Percentiles rank a stretch among this genome's conserved stretches.
phyloP scores from a whole-genome alignment of 2,329 filamentous ascomycete genomes.

The Annulohypoxylon truncatum region DNA sequence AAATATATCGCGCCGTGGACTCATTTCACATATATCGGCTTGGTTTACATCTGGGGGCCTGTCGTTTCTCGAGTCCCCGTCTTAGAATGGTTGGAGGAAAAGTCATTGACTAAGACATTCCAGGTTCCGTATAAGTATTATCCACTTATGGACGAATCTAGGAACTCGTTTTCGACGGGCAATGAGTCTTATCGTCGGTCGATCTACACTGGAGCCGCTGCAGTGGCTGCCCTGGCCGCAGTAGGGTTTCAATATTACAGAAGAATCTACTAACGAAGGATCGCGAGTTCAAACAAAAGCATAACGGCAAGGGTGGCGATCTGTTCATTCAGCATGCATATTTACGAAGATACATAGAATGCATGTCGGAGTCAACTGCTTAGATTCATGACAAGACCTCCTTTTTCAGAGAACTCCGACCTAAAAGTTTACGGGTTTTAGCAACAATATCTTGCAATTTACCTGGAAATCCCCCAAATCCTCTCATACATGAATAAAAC shows the following conservation, averaged over 20 bases:
- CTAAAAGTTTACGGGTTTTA: neutral
- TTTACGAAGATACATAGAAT: neutral
- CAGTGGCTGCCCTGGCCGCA: constrained; percentile 31
- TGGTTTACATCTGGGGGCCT: constrained; percentile 28
- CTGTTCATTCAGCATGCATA: neutral
- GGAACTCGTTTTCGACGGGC: neutral
- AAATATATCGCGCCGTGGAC: constrained; percentile 30
- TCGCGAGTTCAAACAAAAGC: neutral
- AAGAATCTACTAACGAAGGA: constrained; percentile 10
- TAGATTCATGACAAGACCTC: neutral
- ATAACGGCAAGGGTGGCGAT: neutral
- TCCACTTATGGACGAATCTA: constrained; percentile 8
- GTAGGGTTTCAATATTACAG: constrained; percentile 37
- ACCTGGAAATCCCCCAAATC: neutral
- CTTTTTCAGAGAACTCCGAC: neutral
- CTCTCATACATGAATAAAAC: neutral
- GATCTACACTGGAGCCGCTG: constrained; percentile 21
- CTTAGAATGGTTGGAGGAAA: constrained; percentile 45
- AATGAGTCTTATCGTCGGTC: constrained; percentile 3
- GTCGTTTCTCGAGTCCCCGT: constrained; percentile 36
- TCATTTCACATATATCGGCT: constrained; percentile 17
- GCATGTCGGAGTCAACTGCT: neutral
- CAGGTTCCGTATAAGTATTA: constrained; percentile 41
- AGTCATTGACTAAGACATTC: constrained; percentile 24
- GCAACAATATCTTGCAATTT: constrained; percentile 1